Evolutionary conservation across 2,329 filamentous ascomycete genomes (phyloP), one percentile per base, ranked within the genome.

Genomic region (Alternaria viburni): DNA sequence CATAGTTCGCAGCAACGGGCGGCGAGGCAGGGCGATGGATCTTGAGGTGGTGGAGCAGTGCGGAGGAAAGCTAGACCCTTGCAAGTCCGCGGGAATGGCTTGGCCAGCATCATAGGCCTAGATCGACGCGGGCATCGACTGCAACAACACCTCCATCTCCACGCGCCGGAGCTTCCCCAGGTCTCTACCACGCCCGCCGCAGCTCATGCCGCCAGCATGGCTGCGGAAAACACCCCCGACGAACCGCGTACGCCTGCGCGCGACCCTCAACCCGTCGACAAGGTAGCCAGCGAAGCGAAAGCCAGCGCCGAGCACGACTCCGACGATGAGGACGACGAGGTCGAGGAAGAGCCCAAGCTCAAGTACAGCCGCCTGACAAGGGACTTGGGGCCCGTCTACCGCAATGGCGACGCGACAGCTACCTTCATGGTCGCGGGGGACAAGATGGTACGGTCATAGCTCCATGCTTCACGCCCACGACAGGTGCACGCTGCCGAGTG

Each of bases 321-420:
- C 2, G 69, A 69, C 0, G 91, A 93, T 0, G 90, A 92, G 0
- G 90, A 91, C 0, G 93, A 96, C 0, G 93, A 94, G 0, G 93
- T 96, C 4, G 94, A 97, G 6, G 95, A 98, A 17, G 95, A 98
- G 81, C 96, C 96, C 26, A 91, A 90, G 75, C 87, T 99, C 73
- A 99, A 99, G 81, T 97, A 97, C 79, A 91, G 91, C 54, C 91
- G 93, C 52, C 82, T 98, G 70, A 98, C 96, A 8, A 90, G 90
- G 64, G 90, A 91, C 73, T 83, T 99, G 65, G 89, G 87, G 25
- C 84, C 91, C 46, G 88, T 97, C 32, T 99, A 99, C 82, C 90
- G 93, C 62, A 97, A 97, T 82, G 94, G 93, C 71, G 96, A 99
- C 86, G 93, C 93, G 71, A 97, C 95, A 25, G 97, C 94, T 80